Evolutionary conservation across 805 yeast genomes (phyloP).

Genomic region (Kodamaea restingae): DNA sequence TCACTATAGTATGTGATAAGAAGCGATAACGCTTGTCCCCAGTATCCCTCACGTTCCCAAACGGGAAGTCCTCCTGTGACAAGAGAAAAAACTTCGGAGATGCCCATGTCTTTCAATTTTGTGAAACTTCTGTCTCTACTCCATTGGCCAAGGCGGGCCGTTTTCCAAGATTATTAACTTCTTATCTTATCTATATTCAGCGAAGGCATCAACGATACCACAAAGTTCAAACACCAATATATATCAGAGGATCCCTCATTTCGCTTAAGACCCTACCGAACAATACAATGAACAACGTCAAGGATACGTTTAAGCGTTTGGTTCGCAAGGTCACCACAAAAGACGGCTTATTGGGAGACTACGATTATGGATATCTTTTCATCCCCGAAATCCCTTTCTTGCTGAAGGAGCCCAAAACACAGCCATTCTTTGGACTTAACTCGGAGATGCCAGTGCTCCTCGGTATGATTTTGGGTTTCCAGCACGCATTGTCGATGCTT

Average conservation of each 20-base stretch:
- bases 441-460: constrained; percentile 77
- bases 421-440: constrained; percentile 80
- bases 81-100: not conserved
- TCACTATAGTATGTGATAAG: too few species aligned
- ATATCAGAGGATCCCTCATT: not conserved
- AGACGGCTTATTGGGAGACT: constrained; percentile 84
- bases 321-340: constrained; percentile 58
- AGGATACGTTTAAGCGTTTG: constrained; percentile 18
- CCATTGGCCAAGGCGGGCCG: constrained; percentile 4
- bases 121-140: not conserved
- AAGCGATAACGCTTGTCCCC: too few species aligned
- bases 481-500: constrained; percentile 85
- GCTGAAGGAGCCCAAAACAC: constrained; percentile 44
- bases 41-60: not conserved
- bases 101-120: not conserved
- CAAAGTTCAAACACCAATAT: not conserved
- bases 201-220: not conserved
- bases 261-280: not conserved
- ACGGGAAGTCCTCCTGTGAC: not conserved
- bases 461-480: constrained; percentile 77
- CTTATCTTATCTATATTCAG: constrained; percentile 5
- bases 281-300: constrained; percentile 1
- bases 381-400: constrained; percentile 75
- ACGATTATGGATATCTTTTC: constrained; percentile 76
- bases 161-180: not conserved